Conservation (phyloP, 352 stramenopile genomes). For the Globisporangium carolinianum region DNA sequence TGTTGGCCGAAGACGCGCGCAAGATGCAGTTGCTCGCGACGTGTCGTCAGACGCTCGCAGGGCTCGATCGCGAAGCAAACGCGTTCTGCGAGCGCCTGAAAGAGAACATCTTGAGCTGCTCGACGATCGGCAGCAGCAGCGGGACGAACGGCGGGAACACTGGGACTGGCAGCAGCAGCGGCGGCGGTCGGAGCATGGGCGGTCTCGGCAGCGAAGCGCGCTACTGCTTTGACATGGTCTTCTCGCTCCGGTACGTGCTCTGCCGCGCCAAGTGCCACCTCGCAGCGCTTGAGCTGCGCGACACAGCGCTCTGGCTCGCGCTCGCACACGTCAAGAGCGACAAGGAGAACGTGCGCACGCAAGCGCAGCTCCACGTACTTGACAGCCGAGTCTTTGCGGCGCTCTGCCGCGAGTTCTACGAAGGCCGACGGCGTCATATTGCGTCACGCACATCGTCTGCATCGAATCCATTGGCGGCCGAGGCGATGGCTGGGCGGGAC, state of each 20-base stretch:
- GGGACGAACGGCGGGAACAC: constrained; percentile 28
- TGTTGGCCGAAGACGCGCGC: constrained; percentile 69
- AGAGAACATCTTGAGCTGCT: constrained; percentile 37
- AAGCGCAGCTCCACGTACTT: constrained; percentile 60
- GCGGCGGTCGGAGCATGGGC: constrained; percentile 42
- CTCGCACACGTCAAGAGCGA: constrained; percentile 73
- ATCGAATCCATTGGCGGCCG: background rate
- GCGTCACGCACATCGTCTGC: background rate
- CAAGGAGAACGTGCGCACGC: constrained; percentile 55
- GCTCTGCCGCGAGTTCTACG: constrained; percentile 49
- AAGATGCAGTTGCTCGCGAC: constrained; percentile 73
- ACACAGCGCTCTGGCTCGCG: constrained; percentile 68
- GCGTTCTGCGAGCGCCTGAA: constrained; percentile 66
- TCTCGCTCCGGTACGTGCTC: constrained; percentile 62
- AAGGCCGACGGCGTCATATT: constrained; percentile 16
- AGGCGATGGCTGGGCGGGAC: constrained; percentile 9
- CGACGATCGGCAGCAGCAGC: constrained; percentile 18
- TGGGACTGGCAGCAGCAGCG: constrained; percentile 53
- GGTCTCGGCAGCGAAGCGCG: constrained; percentile 72
- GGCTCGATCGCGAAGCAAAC: constrained; percentile 72
- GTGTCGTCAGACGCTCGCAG: constrained; percentile 60
- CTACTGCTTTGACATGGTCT: constrained; percentile 80
- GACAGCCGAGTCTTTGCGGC: constrained; percentile 56
- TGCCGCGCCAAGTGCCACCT: constrained; percentile 62
- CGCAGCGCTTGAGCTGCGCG: constrained; percentile 36